A percentile compares a stretch with the other conserved stretches of the same genome.
Evolutionary conservation across 2,329 filamentous ascomycete genomes (phyloP).

Genomic region (Fusarium hostae): DNA sequence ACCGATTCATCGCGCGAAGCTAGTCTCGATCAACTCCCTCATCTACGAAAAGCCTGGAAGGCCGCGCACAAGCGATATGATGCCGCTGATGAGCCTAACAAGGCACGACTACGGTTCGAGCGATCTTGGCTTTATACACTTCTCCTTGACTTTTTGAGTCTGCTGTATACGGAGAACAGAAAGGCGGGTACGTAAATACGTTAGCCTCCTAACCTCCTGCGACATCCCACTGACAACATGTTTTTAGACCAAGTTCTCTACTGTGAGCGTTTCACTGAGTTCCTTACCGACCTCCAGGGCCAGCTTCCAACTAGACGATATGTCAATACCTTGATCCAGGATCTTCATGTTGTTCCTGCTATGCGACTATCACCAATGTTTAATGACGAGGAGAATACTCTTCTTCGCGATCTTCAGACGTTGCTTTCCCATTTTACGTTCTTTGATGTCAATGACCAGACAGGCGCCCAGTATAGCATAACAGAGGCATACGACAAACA

Average conservation of each 20-base stretch:
- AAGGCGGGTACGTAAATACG: slow-evolving; percentile 55
- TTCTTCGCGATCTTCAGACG: slow-evolving; percentile 82
- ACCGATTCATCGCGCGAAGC: slow-evolving; percentile 78
- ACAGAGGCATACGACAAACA: slow-evolving; percentile 83
- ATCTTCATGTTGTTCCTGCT: slow-evolving; percentile 83
- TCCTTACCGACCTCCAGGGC: slow-evolving; percentile 89
- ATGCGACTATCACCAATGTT: slow-evolving; percentile 83
- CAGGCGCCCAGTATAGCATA: slow-evolving; percentile 77
- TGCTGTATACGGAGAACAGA: slow-evolving; percentile 70
- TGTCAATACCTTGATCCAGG: slow-evolving; percentile 86
- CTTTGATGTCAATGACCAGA: slow-evolving; percentile 93
- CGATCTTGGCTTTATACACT: slow-evolving; percentile 92
- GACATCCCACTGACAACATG: slow-evolving; percentile 29
- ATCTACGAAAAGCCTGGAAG: slow-evolving; percentile 89
- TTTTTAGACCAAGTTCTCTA: slow-evolving; percentile 75
- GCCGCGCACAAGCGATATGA: slow-evolving; percentile 88
- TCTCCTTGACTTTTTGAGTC: slow-evolving; percentile 81
- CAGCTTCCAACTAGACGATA: slow-evolving; percentile 94
- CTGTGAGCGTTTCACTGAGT: slow-evolving; percentile 92
- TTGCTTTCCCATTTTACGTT: slow-evolving; percentile 88
- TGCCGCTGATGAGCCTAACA: slow-evolving; percentile 80
- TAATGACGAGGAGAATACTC: slow-evolving; percentile 75
- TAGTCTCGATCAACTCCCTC: slow-evolving; percentile 76
- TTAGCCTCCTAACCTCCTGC: no score
- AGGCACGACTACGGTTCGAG: slow-evolving; percentile 88